A percentile compares a stretch with the other conserved stretches of the same genome.
These are phyloP conservation scores for Kodamaea sp. DNA, from an alignment of 1,139 yeast species.

Conservation along the genomic window DNA sequence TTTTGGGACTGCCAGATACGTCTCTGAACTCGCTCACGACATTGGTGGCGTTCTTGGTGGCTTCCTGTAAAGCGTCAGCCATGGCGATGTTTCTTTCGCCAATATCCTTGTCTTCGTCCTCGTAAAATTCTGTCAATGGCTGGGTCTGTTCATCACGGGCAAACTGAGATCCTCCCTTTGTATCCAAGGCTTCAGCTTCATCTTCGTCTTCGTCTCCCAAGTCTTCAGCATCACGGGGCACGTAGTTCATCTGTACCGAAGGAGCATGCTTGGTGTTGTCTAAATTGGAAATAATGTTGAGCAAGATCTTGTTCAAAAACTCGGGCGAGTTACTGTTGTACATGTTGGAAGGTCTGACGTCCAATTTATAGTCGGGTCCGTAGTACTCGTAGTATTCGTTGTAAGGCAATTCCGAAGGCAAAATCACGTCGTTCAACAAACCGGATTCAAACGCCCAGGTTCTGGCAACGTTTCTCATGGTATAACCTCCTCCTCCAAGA, in stretches of 20 bases:
- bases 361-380: constrained; percentile 93
- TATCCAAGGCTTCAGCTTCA: constrained; percentile 70
- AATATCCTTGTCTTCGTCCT: constrained; percentile 56
- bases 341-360: constrained; percentile 95
- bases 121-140: constrained; percentile 68
- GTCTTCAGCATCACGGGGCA: constrained; percentile 85
- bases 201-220: constrained; percentile 84
- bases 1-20: too few relatives aligned
- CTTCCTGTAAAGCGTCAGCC: constrained; percentile 5
- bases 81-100: constrained; percentile 36
- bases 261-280: constrained; percentile 94
- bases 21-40: background rate
- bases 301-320: constrained; percentile 80
- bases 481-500: constrained; percentile 97
- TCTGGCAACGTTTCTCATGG: constrained; percentile 94
- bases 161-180: constrained; percentile 86
- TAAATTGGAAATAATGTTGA: constrained; percentile 74
- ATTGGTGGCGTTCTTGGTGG: constrained; percentile 3
- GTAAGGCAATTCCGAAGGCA: constrained; percentile 87
- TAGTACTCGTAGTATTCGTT: constrained; percentile 96
- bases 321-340: constrained; percentile 95
- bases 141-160: constrained; percentile 76
- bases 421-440: constrained; percentile 70
- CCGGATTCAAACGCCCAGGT: constrained; percentile 97
- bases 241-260: constrained; percentile 88